Conservation (phyloP, 192 early-diverging fungal species). For the Gaertneriomyces semiglobifer region DNA sequence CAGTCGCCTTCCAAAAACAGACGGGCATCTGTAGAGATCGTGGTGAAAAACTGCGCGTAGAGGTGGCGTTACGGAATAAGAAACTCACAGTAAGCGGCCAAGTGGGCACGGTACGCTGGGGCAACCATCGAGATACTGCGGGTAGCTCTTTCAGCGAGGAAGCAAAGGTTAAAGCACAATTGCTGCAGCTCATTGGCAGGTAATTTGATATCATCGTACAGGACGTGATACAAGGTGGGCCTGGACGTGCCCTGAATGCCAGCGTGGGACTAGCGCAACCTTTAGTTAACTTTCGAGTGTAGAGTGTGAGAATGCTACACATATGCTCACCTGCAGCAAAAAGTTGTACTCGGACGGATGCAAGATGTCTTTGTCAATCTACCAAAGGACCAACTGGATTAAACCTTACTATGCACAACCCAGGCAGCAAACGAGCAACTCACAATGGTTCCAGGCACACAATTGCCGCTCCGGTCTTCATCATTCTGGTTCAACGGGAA, state of each 20-base stretch:
- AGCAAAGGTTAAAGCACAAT: constrained; percentile 82
- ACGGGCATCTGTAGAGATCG: constrained; percentile 27
- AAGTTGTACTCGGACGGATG: constrained; percentile 87
- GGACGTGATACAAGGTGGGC: constrained; percentile 82
- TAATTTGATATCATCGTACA: constrained; percentile 82
- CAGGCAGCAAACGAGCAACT: not conserved
- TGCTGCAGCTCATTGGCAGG: constrained; percentile 73
- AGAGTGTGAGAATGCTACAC: no score
- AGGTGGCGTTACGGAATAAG: not conserved
- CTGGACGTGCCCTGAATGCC: constrained; percentile 89
- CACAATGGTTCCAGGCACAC: constrained; percentile 72
- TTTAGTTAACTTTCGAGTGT: no score
- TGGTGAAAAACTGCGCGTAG: not conserved
- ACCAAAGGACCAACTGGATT: not conserved
- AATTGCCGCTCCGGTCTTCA: constrained; percentile 75
- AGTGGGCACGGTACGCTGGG: constrained; percentile 85
- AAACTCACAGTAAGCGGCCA: constrained; percentile 65
- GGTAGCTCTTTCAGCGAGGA: constrained; percentile 71
- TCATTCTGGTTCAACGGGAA: constrained; percentile 62
- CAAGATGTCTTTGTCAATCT: constrained; percentile 62
- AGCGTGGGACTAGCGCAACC: constrained; percentile 58
- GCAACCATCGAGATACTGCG: constrained; percentile 82
- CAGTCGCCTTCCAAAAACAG: constrained; percentile 39
- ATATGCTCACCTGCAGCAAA: constrained; percentile 44
- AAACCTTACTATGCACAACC: not conserved